Evolutionary conservation across 2,329 filamentous ascomycete species (phyloP), one percentile per base, ranked within the genome.

Genomic region (Penicillium sp.): DNA sequence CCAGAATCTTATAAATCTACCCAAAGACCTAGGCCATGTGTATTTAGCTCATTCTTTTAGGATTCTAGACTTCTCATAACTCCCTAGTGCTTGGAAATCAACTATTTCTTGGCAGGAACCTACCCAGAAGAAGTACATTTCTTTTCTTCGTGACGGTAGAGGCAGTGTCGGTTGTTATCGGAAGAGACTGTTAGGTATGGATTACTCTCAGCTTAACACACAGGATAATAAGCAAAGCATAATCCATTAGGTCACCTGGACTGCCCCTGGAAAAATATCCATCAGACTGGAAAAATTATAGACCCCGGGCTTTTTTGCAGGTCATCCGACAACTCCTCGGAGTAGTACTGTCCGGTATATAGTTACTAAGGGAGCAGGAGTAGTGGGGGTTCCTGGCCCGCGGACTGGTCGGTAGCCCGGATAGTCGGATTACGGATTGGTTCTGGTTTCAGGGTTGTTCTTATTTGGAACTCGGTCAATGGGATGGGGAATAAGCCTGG

Each of bases 401-500:
- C 17, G 26, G 28, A 33, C 45, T 50, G 45, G 26, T 33, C 45
- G 28, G 17, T 50, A 35, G 44, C 44, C 44, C 44, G 44, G 44
- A 47, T 44, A 13, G 40, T 24, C 40, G 40, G 40, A 24, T 24
- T 24, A 30, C 19, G 9, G 19, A 9, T 26, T 45, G 42, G 42
- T 26, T 15, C 9, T n/a, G 10, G 26, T 49, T 49, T 49, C 45
- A 49, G 7, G 28, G 15, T n/a, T 30, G 45, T 30, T 49, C 45
- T 49, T 28, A 30, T 49, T 49, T 49, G 45, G 45, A 12, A n/a
- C 26, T 15, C 45, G 45, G 45, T 49, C 45, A 49, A 49, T 49
- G 17, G 24, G 24, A 28, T 10, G 45, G 40, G 22, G 3, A 44
- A 44, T 44, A 19, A 24, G n/a, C 10, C 19, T 19, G 19, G 19